Percentiles rank a stretch among this genome's conserved stretches.
phyloP scores from a whole-genome alignment of 108 stramenopile species.

The Skeletonema menzelii region DNA sequence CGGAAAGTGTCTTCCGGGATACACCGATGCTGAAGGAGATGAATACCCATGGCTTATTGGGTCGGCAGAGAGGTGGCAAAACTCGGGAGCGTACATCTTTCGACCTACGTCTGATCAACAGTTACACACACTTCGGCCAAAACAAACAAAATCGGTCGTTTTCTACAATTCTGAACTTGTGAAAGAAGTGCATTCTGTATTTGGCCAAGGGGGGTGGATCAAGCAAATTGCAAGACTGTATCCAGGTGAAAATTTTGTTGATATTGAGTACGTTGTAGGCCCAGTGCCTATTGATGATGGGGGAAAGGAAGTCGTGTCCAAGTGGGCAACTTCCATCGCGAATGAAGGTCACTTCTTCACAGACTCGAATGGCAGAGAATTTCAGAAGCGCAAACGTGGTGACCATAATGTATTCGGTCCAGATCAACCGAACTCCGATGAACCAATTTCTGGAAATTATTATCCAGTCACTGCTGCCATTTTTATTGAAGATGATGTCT shows the following conservation, averaged over 20 bases:
- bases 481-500: constrained; percentile 73
- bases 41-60: constrained; percentile 40
- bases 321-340: constrained; percentile 61
- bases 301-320: constrained; percentile 87
- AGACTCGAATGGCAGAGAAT: constrained; percentile 96
- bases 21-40: constrained; percentile 42
- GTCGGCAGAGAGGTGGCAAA: constrained; percentile 41
- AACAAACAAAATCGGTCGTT: not conserved
- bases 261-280: constrained; percentile 91
- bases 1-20: constrained; percentile 45
- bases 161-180: constrained; percentile 42
- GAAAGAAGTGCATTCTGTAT: constrained; percentile 75
- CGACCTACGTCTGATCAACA: constrained; percentile 73
- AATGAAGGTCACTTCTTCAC: constrained; percentile 83
- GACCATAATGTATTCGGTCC: constrained; percentile 57
- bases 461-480: constrained; percentile 95
- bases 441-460: constrained; percentile 95
- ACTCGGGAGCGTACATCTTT: constrained; percentile 97
- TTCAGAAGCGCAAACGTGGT: constrained; percentile 73
- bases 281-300: constrained; percentile 88
- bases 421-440: constrained; percentile 17
- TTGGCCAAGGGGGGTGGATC: constrained; percentile 76
- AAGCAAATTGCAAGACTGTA: constrained; percentile 77
- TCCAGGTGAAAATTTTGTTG: constrained; percentile 67
- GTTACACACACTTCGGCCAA: constrained; percentile 13